Evolutionary conservation across 768 basidiomycete species (phyloP), one percentile per base, ranked within the genome.

Genomic region (Tylopilus intermedius): DNA sequence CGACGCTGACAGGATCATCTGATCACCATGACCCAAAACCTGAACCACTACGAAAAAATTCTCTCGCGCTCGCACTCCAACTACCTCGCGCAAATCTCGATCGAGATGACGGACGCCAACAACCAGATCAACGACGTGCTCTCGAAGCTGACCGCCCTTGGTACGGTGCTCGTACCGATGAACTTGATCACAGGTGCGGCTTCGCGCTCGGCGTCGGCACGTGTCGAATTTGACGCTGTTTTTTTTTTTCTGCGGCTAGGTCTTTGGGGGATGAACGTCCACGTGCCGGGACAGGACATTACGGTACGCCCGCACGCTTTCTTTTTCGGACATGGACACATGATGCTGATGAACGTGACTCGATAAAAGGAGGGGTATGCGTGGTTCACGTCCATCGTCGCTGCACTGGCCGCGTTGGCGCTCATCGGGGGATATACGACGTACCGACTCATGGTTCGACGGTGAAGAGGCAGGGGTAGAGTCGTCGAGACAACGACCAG

Each of bases 41-140:
- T 99, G 78, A 99, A 98, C 68, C 96, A 98, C 72, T 99, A 98
- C 76, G 96, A 99, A 68, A 99, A 98, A 77, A 98, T 99, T 65
- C 78, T 99, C 8, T 98, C 95, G 4, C 86, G 96, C 38, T 97
- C 95, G 38, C 96, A 99, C 71, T 97, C 94, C 35, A 99, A 99
- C 68, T 99, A 99, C 73, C 86, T 99, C 47, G 96, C 96, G 1
- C 96, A 98, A 65, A 99, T 99, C 61, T 96, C 94, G 40, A 98
- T 99, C 71, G 96, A 98, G 75, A 99, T 98, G 95, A 95, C 93
- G 33, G 94, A 97, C 63, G 96, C 96, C 39, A 99, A 99, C 73
- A 99, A 99, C 70, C 94, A 98, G 74, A 99, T 98, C 75, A 99
- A 99, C 72, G 94, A 98, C 66, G 96, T 99, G 2, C 82, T 98